Conservation (phyloP, 1,284 basidiomycete species). For the Coriolopsis trogii region DNA sequence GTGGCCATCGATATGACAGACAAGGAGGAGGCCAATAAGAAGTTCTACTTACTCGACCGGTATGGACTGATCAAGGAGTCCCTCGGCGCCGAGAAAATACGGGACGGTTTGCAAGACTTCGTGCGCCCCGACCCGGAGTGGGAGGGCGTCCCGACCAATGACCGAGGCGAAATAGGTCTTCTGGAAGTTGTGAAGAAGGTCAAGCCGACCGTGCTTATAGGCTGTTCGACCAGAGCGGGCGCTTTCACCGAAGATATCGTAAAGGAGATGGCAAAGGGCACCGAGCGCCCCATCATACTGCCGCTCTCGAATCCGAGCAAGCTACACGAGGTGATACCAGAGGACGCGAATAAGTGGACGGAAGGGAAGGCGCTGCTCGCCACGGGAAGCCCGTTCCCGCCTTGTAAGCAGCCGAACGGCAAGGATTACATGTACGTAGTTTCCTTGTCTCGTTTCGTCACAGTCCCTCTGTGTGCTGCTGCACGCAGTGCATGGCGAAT, state of each 20-base stretch:
- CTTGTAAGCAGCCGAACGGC: conserved; percentile 68
- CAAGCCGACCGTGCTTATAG: conserved; percentile 77
- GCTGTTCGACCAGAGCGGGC: conserved; percentile 77
- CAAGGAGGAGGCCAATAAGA: conserved; percentile 57
- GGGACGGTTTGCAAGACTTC: conserved; percentile 59
- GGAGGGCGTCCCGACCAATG: conserved; percentile 38
- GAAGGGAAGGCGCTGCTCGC: conserved; percentile 76
- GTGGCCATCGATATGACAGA: conserved; percentile 61
- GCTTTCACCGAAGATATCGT: conserved; percentile 84
- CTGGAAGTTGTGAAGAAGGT: conserved; percentile 72
- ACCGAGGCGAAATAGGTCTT: conserved; percentile 50
- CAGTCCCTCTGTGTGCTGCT: too few species aligned
- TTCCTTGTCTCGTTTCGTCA: neutral
- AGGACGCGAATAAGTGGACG: conserved; percentile 77
- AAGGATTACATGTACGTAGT: conserved; percentile 64
- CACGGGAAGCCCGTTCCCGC: conserved; percentile 83
- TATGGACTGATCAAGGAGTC: conserved; percentile 59
- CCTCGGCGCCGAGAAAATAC: conserved; percentile 50
- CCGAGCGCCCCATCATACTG: conserved; percentile 79
- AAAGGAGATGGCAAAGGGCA: conserved; percentile 66
- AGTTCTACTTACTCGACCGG: conserved; percentile 71
- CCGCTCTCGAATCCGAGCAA: conserved; percentile 83
- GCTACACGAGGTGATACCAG: conserved; percentile 76
- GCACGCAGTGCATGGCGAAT: too few species aligned
- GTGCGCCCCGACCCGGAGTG: conserved; percentile 58